Conservation (phyloP, 148 eudicot genomes). For the Vaccinium darrowii region DNA sequence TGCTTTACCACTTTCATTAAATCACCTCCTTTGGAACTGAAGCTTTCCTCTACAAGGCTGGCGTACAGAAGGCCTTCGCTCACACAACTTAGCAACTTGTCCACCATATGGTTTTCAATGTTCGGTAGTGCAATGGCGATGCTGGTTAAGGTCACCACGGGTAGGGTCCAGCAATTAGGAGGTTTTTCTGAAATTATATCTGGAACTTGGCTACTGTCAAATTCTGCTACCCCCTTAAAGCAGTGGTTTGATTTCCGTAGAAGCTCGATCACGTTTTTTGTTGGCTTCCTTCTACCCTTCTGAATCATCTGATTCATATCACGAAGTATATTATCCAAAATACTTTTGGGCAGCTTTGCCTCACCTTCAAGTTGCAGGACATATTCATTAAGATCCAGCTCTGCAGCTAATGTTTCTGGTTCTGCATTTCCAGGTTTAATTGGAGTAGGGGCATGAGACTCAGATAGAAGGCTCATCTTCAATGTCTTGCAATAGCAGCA, state of each 20-base stretch:
- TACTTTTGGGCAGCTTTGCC: background rate
- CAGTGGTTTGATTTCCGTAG: background rate
- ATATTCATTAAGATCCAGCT: background rate
- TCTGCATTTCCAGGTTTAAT: background rate
- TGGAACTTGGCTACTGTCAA: background rate
- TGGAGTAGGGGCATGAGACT: background rate
- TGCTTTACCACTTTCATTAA: background rate
- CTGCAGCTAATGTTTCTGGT: background rate
- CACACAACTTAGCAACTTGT: background rate
- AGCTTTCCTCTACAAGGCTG: background rate
- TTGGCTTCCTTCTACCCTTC: background rate
- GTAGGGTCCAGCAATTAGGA: conserved; percentile 15
- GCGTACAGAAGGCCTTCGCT: conserved; percentile 3
- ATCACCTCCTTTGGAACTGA: background rate
- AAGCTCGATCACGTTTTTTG: background rate
- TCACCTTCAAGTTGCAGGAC: conserved; percentile 13
- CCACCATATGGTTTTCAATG: background rate
- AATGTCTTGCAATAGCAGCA: background rate
- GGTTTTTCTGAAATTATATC: background rate
- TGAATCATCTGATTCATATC: background rate
- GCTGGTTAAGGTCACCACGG: conserved; percentile 13
- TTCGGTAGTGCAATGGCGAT: conserved; percentile 8
- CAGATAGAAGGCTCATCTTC: background rate
- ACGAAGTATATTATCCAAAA: background rate
- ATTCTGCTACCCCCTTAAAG: background rate